Conservation (phyloP, 202 grass and related monocot genomes). For the Zoysia matrella region DNA sequence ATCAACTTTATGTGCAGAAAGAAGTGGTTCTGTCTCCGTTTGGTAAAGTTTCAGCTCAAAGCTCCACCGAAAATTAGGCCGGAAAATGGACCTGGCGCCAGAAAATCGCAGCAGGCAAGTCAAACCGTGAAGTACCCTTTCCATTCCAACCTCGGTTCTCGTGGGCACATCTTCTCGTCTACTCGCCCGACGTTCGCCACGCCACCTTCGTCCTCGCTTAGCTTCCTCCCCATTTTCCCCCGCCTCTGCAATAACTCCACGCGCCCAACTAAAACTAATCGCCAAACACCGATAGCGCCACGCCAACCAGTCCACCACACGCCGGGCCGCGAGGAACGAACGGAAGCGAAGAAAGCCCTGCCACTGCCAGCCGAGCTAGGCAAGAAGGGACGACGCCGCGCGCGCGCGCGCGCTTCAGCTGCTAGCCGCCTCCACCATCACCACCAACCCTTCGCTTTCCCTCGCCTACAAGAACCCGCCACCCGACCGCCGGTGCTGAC, state of each 20-base stretch:
- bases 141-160: neutral
- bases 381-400: too few species aligned
- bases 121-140: slow-evolving; percentile 25
- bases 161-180: neutral
- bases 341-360: neutral
- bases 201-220: slow-evolving; percentile 26
- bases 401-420: too few species aligned
- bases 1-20: too few species aligned
- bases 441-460: slow-evolving; percentile 40
- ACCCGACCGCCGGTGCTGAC: slow-evolving; percentile 26
- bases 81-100: neutral
- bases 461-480: slow-evolving; percentile 44
- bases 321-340: too few species aligned
- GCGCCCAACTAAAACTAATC: slow-evolving; percentile 54
- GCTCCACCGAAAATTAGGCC: neutral
- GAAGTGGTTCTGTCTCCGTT: neutral
- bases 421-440: neutral
- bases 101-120: neutral
- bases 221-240: neutral
- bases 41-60: neutral
- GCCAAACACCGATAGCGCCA: slow-evolving; percentile 40
- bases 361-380: too few species aligned
- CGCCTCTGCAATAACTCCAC: slow-evolving; percentile 37
- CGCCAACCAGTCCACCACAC: neutral
- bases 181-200: neutral